A percentile compares a stretch with the other conserved stretches of the same genome.
phyloP scores from a whole-genome alignment of 179 eudicot genomes.

The Corrigiola litoralis region DNA sequence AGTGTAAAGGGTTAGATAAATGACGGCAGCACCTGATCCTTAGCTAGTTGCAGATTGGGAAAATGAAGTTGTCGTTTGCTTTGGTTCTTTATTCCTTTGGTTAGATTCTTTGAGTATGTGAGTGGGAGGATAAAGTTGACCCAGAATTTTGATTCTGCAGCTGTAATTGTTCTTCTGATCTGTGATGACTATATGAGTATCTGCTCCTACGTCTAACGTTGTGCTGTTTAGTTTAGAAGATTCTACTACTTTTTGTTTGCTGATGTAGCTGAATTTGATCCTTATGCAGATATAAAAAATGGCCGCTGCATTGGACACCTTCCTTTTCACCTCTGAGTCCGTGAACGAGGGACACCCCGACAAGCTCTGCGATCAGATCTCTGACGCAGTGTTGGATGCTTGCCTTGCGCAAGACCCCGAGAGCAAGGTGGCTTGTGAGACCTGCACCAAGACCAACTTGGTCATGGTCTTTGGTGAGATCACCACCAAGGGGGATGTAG shows the following conservation, averaged over 20 bases:
- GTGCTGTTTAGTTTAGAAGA: too few species aligned
- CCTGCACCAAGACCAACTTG: conserved; percentile 79
- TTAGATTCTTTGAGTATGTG: conserved; percentile 4
- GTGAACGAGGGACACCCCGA: conserved; percentile 89
- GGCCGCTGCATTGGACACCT: conserved; percentile 48
- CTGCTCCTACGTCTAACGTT: too few species aligned
- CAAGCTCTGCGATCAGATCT: conserved; percentile 87
- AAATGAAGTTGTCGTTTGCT: too few species aligned
- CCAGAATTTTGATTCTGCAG: too few species aligned
- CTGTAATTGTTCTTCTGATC: too few species aligned
- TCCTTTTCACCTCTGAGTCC: conserved; percentile 74
- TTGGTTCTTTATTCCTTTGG: background rate
- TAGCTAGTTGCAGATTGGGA: too few species aligned
- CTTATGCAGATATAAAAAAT: conserved; percentile 10
- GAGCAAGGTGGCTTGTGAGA: too few species aligned
- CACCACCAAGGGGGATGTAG: conserved; percentile 67
- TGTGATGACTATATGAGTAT: too few species aligned
- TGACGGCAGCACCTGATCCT: too few species aligned
- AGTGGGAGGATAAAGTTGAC: background rate
- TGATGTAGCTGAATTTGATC: background rate
- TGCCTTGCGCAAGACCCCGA: too few species aligned
- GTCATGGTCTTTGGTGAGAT: conserved; percentile 86
- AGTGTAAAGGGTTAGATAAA: too few species aligned
- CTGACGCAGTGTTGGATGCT: too few species aligned
- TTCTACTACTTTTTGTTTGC: background rate